phyloP scores from a whole-genome alignment of 805 yeast genomes.

The Cephaloascus fragrans region DNA sequence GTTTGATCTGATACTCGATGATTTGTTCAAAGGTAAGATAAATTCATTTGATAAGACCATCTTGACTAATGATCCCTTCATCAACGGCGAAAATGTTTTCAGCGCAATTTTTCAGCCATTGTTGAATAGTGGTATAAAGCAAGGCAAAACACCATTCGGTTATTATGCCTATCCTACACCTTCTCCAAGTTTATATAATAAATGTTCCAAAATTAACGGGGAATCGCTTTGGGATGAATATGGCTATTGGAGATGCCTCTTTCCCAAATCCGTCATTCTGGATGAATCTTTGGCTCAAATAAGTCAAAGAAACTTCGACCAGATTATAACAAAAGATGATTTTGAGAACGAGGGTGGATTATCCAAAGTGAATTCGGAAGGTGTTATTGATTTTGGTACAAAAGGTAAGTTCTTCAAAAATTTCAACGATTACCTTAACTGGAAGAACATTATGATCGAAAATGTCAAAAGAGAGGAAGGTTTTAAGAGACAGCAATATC shows the following conservation, averaged over 20 bases:
- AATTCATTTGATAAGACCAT: neutral
- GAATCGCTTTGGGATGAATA: slow-evolving; percentile 27
- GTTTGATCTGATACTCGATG: neutral
- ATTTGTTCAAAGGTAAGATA: neutral
- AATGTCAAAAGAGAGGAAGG: slow-evolving; percentile 11
- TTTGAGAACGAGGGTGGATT: slow-evolving; percentile 16
- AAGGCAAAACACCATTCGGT: slow-evolving; percentile 11
- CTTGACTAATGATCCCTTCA: neutral
- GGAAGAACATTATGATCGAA: slow-evolving; percentile 23
- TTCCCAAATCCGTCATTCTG: slow-evolving; percentile 26
- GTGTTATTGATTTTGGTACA: slow-evolving; percentile 1
- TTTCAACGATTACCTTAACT: slow-evolving; percentile 25
- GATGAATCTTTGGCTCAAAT: slow-evolving; percentile 15
- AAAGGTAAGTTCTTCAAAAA: slow-evolving; percentile 25
- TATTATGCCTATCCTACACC: slow-evolving; percentile 20
- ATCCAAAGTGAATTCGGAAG: neutral
- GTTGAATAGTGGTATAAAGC: neutral
- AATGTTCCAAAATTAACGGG: slow-evolving; percentile 26
- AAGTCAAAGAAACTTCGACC: slow-evolving; percentile 16
- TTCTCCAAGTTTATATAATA: slow-evolving; percentile 20
- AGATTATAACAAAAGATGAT: slow-evolving; percentile 31
- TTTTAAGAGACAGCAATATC: slow-evolving; percentile 5
- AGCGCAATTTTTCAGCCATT: neutral
- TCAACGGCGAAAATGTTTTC: neutral
- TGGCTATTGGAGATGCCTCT: slow-evolving; percentile 35